Evolutionary conservation across 2,329 filamentous ascomycete genomes (phyloP), one percentile per base, ranked within the genome.

Genomic region (Colletotrichum destructivum): DNA sequence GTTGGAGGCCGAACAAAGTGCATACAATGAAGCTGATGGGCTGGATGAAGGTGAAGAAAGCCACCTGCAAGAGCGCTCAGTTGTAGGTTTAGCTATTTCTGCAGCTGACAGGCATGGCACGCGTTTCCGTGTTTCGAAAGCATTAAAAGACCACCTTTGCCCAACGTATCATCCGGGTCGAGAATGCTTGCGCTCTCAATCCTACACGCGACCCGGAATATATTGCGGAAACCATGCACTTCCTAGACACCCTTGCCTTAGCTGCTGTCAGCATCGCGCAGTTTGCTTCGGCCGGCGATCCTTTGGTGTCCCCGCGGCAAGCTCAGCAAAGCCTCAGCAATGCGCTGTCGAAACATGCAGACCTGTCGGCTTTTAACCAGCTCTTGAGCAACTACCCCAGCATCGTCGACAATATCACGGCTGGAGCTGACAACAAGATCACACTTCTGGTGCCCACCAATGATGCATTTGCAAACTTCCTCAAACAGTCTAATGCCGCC

Each of bases 391-490:
- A 13, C 51, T 56, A 57, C 6, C 70, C 72, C 7, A 49, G 31
- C n/a, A 35, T 74, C n/a, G 47, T 71, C 31, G 35, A 40, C 38
- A 44, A 62, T 18, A 23, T 61, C 12, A 54, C 56, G 16, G 26
- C 49, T 9, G 46, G 31, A 6, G 26, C 35, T 2, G 21, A 69
- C 1, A 59, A 47, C 15, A 66, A 40, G 18, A 56, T 73, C 4
- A 74, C 72, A 15, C n/a, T 74, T 38, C 52, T 73, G 40, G 66
- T 74, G 16, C 72, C 72, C 13, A 71, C 61, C 44, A 73, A 74
- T 18, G 35, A 47, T 18, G 70, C 70, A 35, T 46, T 73, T n/a
- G 21, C 26, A 21, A 35, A 47, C 7, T 74, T 62, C 59, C 40
- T 67, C 47, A 63, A 69, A 42, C 49, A 59, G 16, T 60, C 49